phyloP scores from a whole-genome alignment of 495 filamentous ascomycete genomes.

The Jackrogersella minutella region DNA sequence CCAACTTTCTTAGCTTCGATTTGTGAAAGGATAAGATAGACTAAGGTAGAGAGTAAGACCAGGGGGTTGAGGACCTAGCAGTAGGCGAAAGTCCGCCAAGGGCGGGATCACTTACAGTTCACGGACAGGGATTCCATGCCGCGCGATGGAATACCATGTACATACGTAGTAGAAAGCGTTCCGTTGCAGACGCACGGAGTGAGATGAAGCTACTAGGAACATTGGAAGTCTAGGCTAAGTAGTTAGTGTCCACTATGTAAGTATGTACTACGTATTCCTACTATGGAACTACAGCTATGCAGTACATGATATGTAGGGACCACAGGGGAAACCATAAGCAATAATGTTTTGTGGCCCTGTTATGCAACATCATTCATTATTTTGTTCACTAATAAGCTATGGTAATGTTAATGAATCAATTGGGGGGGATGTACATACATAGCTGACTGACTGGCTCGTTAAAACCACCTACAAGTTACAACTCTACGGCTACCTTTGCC shows the following conservation, averaged over 20 bases:
- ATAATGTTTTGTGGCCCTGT: too few relatives aligned
- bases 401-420: too few relatives aligned
- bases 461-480: neutral
- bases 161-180: conserved; percentile 29
- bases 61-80: conserved; percentile 19
- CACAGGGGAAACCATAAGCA: too few relatives aligned
- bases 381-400: conserved; percentile 25
- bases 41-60: neutral
- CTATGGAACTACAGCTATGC: too few relatives aligned
- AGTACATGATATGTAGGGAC: too few relatives aligned
- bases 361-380: conserved; percentile 38
- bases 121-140: conserved; percentile 38
- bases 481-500: conserved; percentile 11
- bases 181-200: conserved; percentile 40
- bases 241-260: too few relatives aligned
- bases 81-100: conserved; percentile 38
- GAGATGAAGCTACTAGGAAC: conserved; percentile 29
- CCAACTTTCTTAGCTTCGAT: conserved; percentile 42
- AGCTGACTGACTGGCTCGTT: neutral
- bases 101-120: conserved; percentile 40
- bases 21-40: conserved; percentile 27
- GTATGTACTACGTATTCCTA: too few relatives aligned
- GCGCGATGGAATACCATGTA: conserved; percentile 38
- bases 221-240: neutral
- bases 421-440: neutral